Base-by-base conservation (phyloP, 169 alveolate genomes). In the Cytauxzoon felis region DNA sequence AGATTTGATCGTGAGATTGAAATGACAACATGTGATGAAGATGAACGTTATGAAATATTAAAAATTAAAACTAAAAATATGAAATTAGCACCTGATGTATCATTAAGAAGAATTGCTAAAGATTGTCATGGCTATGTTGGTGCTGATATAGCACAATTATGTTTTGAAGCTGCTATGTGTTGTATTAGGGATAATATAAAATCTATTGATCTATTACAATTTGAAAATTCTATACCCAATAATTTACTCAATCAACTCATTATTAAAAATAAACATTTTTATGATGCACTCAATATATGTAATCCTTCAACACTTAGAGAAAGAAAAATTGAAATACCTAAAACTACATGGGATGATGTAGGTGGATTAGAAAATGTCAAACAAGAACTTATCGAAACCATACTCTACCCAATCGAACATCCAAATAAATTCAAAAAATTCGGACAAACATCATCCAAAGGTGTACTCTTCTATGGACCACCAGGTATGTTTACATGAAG, bases 81-180 rank as follows among this genome's bases (percentile, higher is more conserved):
- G 96, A 80, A 86, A 30, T 58, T 94, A 23, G 70, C 70, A 23
- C 68, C 88, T 11, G 95, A 91, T 50, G 91, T 92, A 1, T 87
- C 91, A 52, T 80, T 89, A 34, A 53, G 80, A 49, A 91, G 89
- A 57, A 73, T 94, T 4, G 95, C 96, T 8, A 91, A 90, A 53
- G 93, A 88, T 64, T 90, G 97, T 32, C 98, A 95, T 36, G 98
- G 98, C 0, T 93, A 86, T 79, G 95, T 93, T 32, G 96, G 95
- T 2, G 97, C 97, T 6, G 97, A 93, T 60, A 75, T 93, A 8
- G 87, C 93, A 23, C 93, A 93, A 34, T 71, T 93, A 23, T 90
- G 94, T 45, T 88, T 91, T 48, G 95, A 91, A 57, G 97, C 97
- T 0, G 95, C 95, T 24, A 87, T 87, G 82, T 78, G 82, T 58